Conservation (phyloP, 768 basidiomycete genomes). For the Roridomyces roridus region DNA sequence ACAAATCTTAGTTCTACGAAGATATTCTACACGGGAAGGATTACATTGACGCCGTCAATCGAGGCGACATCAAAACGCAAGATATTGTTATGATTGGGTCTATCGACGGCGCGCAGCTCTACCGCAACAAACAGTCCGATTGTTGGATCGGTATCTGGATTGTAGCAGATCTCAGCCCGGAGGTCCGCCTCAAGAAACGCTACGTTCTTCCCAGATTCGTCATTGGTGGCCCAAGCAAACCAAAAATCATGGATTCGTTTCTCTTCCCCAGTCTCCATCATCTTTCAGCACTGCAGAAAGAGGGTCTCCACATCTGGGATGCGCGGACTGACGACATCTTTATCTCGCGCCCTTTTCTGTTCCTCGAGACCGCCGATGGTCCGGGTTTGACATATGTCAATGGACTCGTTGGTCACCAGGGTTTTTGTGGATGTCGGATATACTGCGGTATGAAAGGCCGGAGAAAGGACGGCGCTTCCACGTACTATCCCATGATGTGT, state of each 20-base stretch:
- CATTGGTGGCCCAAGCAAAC: constrained; percentile 30
- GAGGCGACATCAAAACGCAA: constrained; percentile 27
- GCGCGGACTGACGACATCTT: not conserved
- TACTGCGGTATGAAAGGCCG: constrained; percentile 24
- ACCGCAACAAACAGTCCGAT: constrained; percentile 25
- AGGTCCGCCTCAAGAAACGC: constrained; percentile 33
- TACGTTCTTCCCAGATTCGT: constrained; percentile 19
- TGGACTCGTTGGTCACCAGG: constrained; percentile 35
- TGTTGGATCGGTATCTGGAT: constrained; percentile 35
- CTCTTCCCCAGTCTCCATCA: constrained; percentile 29
- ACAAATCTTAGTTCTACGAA: not conserved
- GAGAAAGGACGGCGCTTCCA: constrained; percentile 6
- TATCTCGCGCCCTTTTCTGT: constrained; percentile 20
- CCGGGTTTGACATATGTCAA: constrained; percentile 31
- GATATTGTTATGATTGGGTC: constrained; percentile 27
- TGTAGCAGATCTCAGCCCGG: constrained; percentile 30
- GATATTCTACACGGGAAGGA: constrained; percentile 38
- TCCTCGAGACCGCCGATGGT: constrained; percentile 28
- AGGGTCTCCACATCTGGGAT: not conserved
- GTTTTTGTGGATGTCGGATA: constrained; percentile 5
- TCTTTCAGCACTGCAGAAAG: constrained; percentile 22
- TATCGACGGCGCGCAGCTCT: constrained; percentile 34
- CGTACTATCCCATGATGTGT: constrained; percentile 28
- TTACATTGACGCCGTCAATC: constrained; percentile 30
- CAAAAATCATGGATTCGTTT: constrained; percentile 29